Evolutionary conservation across 2,329 filamentous ascomycete genomes (phyloP).

Genomic region (Coniochaeta prunicola): DNA sequence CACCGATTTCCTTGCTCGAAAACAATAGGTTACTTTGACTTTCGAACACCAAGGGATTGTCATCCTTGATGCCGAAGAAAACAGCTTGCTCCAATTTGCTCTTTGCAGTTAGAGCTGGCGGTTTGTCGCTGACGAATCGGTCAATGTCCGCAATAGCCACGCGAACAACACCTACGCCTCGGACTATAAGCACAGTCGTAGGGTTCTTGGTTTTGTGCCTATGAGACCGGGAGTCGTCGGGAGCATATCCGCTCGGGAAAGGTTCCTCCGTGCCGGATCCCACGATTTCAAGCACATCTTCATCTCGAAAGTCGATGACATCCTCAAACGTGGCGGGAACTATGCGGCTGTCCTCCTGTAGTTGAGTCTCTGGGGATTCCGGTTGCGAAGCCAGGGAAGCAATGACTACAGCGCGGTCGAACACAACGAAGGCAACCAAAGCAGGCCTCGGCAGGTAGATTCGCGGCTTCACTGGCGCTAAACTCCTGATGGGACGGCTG

Average conservation of each 20-base stretch:
- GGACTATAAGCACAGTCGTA: slow-evolving; percentile 52
- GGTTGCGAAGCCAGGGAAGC: slow-evolving; percentile 62
- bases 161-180: slow-evolving; percentile 55
- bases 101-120: slow-evolving; percentile 67
- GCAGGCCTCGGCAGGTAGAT: slow-evolving; percentile 73
- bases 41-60: slow-evolving; percentile 84
- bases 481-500: slow-evolving; percentile 40
- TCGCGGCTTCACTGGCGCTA: slow-evolving; percentile 44
- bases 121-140: slow-evolving; percentile 49
- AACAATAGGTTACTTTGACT: slow-evolving; percentile 61
- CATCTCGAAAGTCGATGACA: slow-evolving; percentile 68
- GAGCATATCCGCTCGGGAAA: slow-evolving; percentile 21
- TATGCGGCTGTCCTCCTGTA: slow-evolving; percentile 59
- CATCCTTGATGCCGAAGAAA: slow-evolving; percentile 76
- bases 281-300: slow-evolving; percentile 55
- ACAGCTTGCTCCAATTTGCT: slow-evolving; percentile 91
- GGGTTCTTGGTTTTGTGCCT: slow-evolving; percentile 55
- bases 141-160: slow-evolving; percentile 52
- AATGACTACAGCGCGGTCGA: slow-evolving; percentile 71
- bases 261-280: slow-evolving; percentile 59
- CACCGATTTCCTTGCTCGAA: slow-evolving; percentile 60
- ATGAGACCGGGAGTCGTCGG: slow-evolving; percentile 40
- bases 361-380: slow-evolving; percentile 68
- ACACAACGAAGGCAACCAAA: slow-evolving; percentile 74
- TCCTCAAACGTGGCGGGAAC: slow-evolving; percentile 73